Evolutionary conservation across 768 basidiomycete genomes (phyloP), one percentile per base, ranked within the genome.

Genomic region (Cubamyces sp.): DNA sequence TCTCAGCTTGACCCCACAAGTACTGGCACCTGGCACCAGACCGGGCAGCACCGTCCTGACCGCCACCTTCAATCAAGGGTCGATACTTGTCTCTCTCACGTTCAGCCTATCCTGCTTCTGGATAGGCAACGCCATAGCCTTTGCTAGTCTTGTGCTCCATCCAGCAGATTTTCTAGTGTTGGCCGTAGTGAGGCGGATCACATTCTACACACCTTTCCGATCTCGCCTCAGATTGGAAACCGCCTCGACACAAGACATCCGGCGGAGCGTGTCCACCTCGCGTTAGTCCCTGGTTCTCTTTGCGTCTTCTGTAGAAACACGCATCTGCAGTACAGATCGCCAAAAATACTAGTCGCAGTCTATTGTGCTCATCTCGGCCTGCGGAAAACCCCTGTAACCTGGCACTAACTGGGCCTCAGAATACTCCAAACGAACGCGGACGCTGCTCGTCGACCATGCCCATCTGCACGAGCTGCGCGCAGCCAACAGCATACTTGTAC

Each of bases 401-500:
- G 50, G 37, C 34, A 51, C n/a, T 16, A 25, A 42, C 28, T 28
- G 15, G 11, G 11, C 34, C 34, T 16, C 34, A 9, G 37, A 3
- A 23, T 26, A 14, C 43, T 18, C 21, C 40, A 21, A 26, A 25
- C 28, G 25, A 30, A 19, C 21, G 42, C 30, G 30, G 25, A 23
- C 14, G 41, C 14, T 12, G n/a, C 21, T 50, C 25, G 23, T 15
- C 25, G 49, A 45, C 18, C 49, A 92, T 93, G 91, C 87, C 91
- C 18, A 85, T 94, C 64, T 95, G 92, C 76, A 92, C 86, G 26
- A 84, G 78, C 47, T 95, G 93, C 70, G 86, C 90, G 0, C 76
- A 75, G 18, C 79, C 83, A n/a, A 78, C 84, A 15, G 78, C 83
- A 0, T 85, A 85, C 68, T 82, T 94, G 18, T 94, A 94, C 74